Percentiles rank a stretch among this genome's conserved stretches.
These are phyloP conservation scores for Wickerhamomyces sp. DNA, from an alignment of 1,139 yeast species.

Conservation along the genomic window DNA sequence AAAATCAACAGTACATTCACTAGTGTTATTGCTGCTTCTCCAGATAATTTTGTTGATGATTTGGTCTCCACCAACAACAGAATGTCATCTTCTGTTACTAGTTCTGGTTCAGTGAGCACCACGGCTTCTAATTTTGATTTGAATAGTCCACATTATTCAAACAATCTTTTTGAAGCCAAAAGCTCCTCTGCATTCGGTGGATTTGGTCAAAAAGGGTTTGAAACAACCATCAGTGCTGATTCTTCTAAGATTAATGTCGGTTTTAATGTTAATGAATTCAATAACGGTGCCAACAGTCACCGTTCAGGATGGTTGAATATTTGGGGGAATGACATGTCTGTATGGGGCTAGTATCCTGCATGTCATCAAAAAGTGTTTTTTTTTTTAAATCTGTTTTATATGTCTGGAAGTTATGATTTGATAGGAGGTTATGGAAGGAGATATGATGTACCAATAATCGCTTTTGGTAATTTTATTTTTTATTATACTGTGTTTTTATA, in stretches of 20 bases:
- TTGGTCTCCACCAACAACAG: conserved; percentile 8
- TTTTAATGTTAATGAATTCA: conserved; percentile 8
- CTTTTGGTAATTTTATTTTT: no score
- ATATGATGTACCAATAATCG: no score
- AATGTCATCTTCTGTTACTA: conserved; percentile 21
- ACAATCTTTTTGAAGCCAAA: no score
- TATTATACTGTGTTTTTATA: not conserved
- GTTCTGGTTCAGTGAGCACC: conserved; percentile 17
- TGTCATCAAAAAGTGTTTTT: not conserved
- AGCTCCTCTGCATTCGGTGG: no score
- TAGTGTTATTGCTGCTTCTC: conserved; percentile 12
- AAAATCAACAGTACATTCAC: conserved; percentile 6
- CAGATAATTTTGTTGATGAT: conserved; percentile 15
- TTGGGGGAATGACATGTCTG: conserved; percentile 26
- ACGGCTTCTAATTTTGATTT: conserved; percentile 11
- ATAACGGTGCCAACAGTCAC: conserved; percentile 3
- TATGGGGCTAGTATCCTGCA: conserved; percentile 21
- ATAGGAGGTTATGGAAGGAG: no score
- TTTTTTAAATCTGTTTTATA: conserved; percentile 1
- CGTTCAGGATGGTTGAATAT: conserved; percentile 23
- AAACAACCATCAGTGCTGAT: not conserved
- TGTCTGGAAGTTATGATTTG: no score
- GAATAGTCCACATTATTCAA: no score
- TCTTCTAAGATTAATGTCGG: conserved; percentile 4
- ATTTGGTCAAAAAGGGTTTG: no score